Evolutionary conservation across 345 rosid species (phyloP).

Genomic region (Raphanus raphanistrum): DNA sequence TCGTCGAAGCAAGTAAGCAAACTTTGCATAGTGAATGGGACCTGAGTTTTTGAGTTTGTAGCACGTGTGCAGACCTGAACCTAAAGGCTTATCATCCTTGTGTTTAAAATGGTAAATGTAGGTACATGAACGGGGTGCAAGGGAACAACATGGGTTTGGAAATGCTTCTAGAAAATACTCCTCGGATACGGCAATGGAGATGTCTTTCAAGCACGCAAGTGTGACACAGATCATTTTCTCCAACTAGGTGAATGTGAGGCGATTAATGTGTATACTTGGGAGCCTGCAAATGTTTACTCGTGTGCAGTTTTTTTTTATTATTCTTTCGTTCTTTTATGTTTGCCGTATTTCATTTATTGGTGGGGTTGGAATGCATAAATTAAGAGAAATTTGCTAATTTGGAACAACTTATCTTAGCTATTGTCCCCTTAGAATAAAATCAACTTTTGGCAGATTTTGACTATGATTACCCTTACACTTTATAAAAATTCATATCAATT

Average conservation of each 20-base stretch:
- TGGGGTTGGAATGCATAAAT: slow-evolving; percentile 10
- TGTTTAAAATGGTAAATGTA: slow-evolving; percentile 32
- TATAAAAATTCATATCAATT: too few relatives aligned
- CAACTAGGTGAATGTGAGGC: slow-evolving; percentile 25
- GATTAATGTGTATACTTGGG: slow-evolving; percentile 34
- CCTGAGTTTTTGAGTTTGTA: not conserved
- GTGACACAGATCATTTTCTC: slow-evolving; percentile 37
- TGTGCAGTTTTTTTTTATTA: slow-evolving; percentile 32
- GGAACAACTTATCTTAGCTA: not conserved
- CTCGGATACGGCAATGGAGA: slow-evolving; percentile 70
- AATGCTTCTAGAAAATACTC: slow-evolving; percentile 75
- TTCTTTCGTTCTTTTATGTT: not conserved
- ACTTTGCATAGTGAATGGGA: not conserved
- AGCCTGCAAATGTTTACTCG: not conserved
- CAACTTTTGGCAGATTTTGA: not conserved
- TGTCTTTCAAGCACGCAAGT: slow-evolving; percentile 77
- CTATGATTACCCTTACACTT: not conserved
- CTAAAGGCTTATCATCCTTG: not conserved
- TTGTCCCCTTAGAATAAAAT: too few relatives aligned
- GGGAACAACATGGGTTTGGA: slow-evolving; percentile 66
- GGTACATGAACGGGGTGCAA: slow-evolving; percentile 64
- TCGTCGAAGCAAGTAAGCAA: slow-evolving; percentile 80
- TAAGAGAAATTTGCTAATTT: not conserved
- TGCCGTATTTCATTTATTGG: slow-evolving; percentile 30
- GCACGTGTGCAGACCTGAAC: not conserved